Conservation (phyloP, 805 yeast genomes). For the Candida anglica region DNA sequence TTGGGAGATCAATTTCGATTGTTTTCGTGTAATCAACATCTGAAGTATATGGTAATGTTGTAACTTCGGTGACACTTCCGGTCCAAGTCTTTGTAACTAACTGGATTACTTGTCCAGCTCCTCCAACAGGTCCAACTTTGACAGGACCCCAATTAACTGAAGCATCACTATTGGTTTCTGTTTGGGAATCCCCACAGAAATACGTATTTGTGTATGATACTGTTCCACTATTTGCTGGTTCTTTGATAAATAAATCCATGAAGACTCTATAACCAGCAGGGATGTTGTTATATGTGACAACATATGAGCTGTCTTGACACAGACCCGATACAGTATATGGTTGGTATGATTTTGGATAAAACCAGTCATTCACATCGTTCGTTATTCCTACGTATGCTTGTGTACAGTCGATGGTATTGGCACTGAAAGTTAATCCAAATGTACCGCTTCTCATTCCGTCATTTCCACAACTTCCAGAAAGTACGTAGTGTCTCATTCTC, state of each 20-base stretch:
- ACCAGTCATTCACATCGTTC: slow-evolving; percentile 18
- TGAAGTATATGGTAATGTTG: slow-evolving; percentile 15
- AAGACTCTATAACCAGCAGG: slow-evolving; percentile 27
- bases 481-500: not conserved
- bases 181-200: slow-evolving; percentile 7
- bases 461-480: not conserved
- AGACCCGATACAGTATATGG: slow-evolving; percentile 5
- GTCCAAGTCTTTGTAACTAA: slow-evolving; percentile 17
- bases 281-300: slow-evolving; percentile 13
- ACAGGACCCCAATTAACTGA: not conserved
- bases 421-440: slow-evolving; percentile 12
- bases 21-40: slow-evolving; percentile 15
- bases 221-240: not conserved
- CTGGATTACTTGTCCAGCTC: slow-evolving; percentile 1
- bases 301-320: slow-evolving; percentile 10
- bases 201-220: slow-evolving; percentile 8
- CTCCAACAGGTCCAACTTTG: not conserved
- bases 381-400: slow-evolving; percentile 15
- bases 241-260: slow-evolving; percentile 8
- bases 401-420: slow-evolving; percentile 16
- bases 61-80: slow-evolving; percentile 14
- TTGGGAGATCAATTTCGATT: slow-evolving; percentile 9
- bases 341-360: slow-evolving; percentile 9
- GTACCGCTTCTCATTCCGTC: slow-evolving; percentile 18
- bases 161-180: not conserved